Evolutionary conservation across 148 eudicot genomes (phyloP), one percentile per base, ranked within the genome.

Genomic region (Vaccinium corymbosum): DNA sequence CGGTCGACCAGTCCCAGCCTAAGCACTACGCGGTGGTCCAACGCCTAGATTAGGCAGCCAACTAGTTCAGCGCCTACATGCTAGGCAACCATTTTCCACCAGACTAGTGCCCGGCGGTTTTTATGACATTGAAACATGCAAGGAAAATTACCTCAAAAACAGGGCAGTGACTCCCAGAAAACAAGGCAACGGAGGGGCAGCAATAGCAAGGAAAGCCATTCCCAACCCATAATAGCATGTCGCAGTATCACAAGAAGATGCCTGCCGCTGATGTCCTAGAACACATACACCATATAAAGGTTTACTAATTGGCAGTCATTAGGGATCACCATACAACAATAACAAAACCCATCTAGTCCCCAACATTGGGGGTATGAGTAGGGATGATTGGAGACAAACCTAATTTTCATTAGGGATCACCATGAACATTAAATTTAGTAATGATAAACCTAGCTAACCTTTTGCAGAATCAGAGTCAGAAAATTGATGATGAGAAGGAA

Each of bases 151-250:
- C 99, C 98, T 97, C 84, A 85, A 52, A 87, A 97, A 97, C 83
- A 97, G 90, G 83, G 99, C 98, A 81, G 92, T 92, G 79, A 94
- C 87, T 35, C 99, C 99, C n/a, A 97, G 86, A 74, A 97, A 53
- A 87, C 87, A 90, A 82, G 99, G 98, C 84, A 93, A 61, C 52
- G 97, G 81, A 53, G 94, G 95, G 72, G 89, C 86, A 76, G 91
- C 94, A 86, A 92, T 81, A 14, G 99, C 97, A 83, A 97, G 87
- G 84, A 93, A 79, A 68, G 90, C 94, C 94, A 94, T 89, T 84
- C 92, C 95, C 78, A 91, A 85, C 78, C 94, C 93, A 88, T 97
- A 94, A 85, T 91, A 91, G 79, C 92, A 90, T 73, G 92, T 82
- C 76, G 94, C 86, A 79, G 86, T 84, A 89, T 91, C 91, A 83